Conservation (phyloP, 371 early-diverging fungal species). For the Mucor ambiguus region DNA sequence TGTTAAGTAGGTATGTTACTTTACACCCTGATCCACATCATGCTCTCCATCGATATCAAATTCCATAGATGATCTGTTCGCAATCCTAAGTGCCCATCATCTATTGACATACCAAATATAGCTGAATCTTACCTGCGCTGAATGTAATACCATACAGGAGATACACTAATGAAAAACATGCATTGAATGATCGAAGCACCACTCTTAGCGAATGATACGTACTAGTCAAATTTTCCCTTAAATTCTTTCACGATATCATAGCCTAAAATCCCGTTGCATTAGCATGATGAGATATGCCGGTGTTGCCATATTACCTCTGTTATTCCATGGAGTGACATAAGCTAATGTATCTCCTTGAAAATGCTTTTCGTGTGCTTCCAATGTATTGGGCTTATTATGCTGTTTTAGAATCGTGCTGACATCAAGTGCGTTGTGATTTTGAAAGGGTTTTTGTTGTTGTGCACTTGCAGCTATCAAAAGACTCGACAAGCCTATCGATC, state of each 20-base stretch:
- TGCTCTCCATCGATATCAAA: constrained; percentile 57
- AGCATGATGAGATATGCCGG: not conserved
- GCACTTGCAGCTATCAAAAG: too few species aligned
- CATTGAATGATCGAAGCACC: not conserved
- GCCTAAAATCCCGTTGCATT: constrained; percentile 26
- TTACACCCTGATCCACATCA: constrained; percentile 58
- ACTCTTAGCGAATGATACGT: not conserved
- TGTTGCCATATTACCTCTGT: constrained; percentile 39
- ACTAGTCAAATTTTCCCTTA: constrained; percentile 70
- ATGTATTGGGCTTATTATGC: constrained; percentile 17
- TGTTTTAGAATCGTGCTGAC: constrained; percentile 16
- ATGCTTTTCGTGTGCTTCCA: constrained; percentile 38
- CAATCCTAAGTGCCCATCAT: not conserved
- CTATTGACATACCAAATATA: not conserved
- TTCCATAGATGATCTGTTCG: constrained; percentile 17
- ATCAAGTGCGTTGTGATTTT: constrained; percentile 2
- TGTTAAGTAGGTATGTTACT: not conserved
- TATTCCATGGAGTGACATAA: constrained; percentile 76
- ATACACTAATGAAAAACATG: constrained; percentile 33
- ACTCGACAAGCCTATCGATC: not conserved
- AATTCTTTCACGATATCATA: constrained; percentile 64
- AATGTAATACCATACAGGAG: constrained; percentile 64
- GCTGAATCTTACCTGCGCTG: constrained; percentile 27
- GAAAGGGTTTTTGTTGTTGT: not conserved
- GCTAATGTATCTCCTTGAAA: constrained; percentile 51